Evolutionary conservation across 1,284 basidiomycete species (phyloP), one percentile per base, ranked within the genome.

Genomic region (Pterulicium gracile): DNA sequence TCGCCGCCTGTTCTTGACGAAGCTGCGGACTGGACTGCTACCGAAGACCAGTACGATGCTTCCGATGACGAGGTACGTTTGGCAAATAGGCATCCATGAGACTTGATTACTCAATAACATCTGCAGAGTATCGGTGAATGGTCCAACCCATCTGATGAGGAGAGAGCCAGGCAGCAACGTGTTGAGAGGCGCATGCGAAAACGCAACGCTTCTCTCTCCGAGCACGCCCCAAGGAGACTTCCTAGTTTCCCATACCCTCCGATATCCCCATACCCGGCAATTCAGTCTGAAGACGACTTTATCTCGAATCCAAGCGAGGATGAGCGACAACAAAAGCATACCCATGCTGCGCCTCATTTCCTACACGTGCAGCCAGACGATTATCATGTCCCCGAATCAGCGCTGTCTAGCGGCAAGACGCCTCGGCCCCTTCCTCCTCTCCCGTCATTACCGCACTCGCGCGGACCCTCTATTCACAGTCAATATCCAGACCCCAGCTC

Each of bases 91-190:
- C 27, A 10, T 34, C 27, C 27, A 15, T 10, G 12, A 34, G 12
- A 15, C 27, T 24, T 19, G 18, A 34, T 47, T 39, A 48, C 55
- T 43, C 34, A 10, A 43, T 39, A 24, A 45, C 46, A 39, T 12
- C 47, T 22, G n/a, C 42, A 85, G 80, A 88, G 83, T 54, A 81
- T 87, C 44, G 86, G 84, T 22, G 86, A 89, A 65, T 89, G 76
- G 75, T 89, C 86, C n/a, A 89, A 89, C 56, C 86, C 86, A 15
- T 89, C 86, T 12, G 86, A 89, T 55, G 86, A 89, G 61, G 86
- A 89, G 58, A 72, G 80, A 24, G 86, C 81, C 2, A 75, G 85
- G 21, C 78, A 79, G 52, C 64, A 73, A 24, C 75, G 84, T 35
- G 62, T 75, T 21, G 73, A 81, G 36, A 75, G 79, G 35, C 77